Conservation (phyloP, 164 flowering plant genomes). For the Stephania yunnanensis region DNA sequence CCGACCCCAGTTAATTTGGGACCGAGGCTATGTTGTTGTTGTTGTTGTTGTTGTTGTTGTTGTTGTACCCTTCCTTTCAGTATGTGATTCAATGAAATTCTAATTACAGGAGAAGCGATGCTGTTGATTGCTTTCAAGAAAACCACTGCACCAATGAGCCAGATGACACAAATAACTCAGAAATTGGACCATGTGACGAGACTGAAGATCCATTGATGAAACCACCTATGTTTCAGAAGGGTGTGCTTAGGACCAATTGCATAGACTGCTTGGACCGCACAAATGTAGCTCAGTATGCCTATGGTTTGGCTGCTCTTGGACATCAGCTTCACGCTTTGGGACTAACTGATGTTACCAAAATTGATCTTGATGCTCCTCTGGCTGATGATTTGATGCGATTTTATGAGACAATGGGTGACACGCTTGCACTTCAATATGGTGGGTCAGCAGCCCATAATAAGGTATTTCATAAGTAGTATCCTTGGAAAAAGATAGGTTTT, state of each 20-base stretch:
- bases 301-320: constrained; percentile 86
- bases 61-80: background rate
- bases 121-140: constrained; percentile 16
- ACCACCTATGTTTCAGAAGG: constrained; percentile 55
- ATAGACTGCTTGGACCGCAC: constrained; percentile 99
- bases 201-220: constrained; percentile 25
- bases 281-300: constrained; percentile 90
- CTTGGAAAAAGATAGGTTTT: background rate
- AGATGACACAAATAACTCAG: constrained; percentile 30
- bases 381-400: constrained; percentile 64
- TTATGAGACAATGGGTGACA: constrained; percentile 94
- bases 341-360: constrained; percentile 30
- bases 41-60: too few relatives aligned
- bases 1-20: too few relatives aligned
- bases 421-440: constrained; percentile 90
- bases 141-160: constrained; percentile 17
- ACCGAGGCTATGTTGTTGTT: too few relatives aligned
- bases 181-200: constrained; percentile 21
- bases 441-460: constrained; percentile 99
- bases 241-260: constrained; percentile 92
- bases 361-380: constrained; percentile 53
- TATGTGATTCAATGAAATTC: background rate
- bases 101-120: constrained; percentile 31
- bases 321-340: constrained; percentile 75
- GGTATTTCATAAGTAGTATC: constrained; percentile 35